Evolutionary conservation across 2,329 filamentous ascomycete genomes (phyloP).

Genomic region (Paracorniculantispora psalliotae): DNA sequence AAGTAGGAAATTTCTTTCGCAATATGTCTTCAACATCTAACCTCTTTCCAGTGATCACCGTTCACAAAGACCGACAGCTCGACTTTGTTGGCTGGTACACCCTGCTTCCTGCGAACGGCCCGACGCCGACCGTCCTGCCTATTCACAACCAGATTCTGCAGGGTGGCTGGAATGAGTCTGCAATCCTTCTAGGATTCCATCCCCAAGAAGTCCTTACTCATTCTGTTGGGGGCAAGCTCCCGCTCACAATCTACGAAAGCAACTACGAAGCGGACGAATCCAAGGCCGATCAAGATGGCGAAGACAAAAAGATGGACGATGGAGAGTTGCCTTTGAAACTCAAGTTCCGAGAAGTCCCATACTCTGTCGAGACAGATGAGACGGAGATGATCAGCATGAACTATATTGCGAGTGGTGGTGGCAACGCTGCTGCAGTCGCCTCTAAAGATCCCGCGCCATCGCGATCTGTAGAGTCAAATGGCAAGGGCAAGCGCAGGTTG

Average conservation of each 20-base stretch:
- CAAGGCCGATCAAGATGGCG: constrained; percentile 43
- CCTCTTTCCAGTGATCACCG: constrained; percentile 66
- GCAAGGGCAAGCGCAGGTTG: constrained; percentile 47
- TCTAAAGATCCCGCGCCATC: constrained; percentile 38
- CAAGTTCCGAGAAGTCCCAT: constrained; percentile 77
- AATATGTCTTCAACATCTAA: not conserved
- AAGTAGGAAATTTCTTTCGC: constrained; percentile 51
- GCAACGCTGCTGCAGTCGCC: constrained; percentile 64
- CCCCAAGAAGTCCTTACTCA: constrained; percentile 51
- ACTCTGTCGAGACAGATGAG: constrained; percentile 87
- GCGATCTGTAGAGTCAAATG: constrained; percentile 42
- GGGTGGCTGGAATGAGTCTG: constrained; percentile 74
- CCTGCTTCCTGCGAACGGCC: constrained; percentile 66
- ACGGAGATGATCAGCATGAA: constrained; percentile 98
- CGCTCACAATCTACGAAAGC: constrained; percentile 86
- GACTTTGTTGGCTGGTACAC: constrained; percentile 94
- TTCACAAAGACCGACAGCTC: constrained; percentile 78
- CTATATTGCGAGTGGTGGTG: constrained; percentile 80
- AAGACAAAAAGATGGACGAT: constrained; percentile 71
- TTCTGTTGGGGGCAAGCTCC: constrained; percentile 71
- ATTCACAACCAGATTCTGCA: constrained; percentile 75
- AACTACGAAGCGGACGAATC: constrained; percentile 66
- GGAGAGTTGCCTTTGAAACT: constrained; percentile 52
- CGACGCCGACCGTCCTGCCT: constrained; percentile 61
- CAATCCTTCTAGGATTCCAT: constrained; percentile 85